Percentiles rank a stretch among this genome's conserved stretches.
These are phyloP conservation scores for Luffa acutangula DNA, from an alignment of 306 rosid genomes.

Conservation along the genomic window DNA sequence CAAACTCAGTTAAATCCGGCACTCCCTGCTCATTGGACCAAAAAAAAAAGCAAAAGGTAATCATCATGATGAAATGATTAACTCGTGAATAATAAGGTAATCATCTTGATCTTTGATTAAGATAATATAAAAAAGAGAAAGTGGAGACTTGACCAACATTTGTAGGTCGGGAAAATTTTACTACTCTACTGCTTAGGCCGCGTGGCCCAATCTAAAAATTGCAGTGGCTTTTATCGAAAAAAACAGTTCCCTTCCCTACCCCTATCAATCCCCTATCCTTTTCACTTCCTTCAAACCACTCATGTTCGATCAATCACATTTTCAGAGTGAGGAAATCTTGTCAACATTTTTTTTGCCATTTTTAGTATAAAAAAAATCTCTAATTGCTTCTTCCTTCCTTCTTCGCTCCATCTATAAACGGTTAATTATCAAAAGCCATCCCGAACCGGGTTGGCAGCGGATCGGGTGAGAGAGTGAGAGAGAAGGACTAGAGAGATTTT, in stretches of 20 bases:
- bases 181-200: neutral
- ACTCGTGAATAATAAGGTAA: neutral
- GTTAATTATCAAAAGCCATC: neutral
- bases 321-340: neutral
- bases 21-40: conserved; percentile 36
- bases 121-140: neutral
- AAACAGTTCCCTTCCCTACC: neutral
- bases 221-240: neutral
- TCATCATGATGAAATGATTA: neutral
- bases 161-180: neutral
- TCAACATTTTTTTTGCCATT: neutral
- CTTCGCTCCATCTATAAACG: too few species aligned
- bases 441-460: neutral
- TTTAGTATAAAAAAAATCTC: too few species aligned
- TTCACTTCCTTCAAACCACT: neutral
- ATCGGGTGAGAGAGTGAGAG: neutral
- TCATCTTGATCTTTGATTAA: neutral
- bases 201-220: neutral
- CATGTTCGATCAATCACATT: neutral
- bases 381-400: neutral
- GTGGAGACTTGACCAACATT: neutral
- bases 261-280: neutral
- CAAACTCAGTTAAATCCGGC: conserved; percentile 73
- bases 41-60: neutral
- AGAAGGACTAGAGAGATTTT: neutral